A percentile compares a stretch with the other conserved stretches of the same genome.
Conservation (phyloP, 2,329 filamentous ascomycete genomes). For the Epichloe uncinata region DNA sequence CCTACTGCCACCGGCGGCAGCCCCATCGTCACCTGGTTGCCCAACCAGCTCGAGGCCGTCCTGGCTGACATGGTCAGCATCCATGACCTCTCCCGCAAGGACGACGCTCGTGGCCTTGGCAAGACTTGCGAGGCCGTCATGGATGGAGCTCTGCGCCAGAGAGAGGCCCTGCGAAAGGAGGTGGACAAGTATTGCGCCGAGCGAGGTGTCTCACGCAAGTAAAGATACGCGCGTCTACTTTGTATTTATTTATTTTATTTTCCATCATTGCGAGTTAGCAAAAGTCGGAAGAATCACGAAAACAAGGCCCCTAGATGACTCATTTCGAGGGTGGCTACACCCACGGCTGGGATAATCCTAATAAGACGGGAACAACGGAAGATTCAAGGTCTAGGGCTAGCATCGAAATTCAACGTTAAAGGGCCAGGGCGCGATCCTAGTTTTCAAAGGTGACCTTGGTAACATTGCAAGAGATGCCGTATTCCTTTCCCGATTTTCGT, state of each 20-base stretch:
- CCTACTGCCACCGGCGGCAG: conserved; percentile 70
- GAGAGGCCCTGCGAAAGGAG: conserved; percentile 55
- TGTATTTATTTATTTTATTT: no score
- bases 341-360: no score
- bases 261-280: neutral
- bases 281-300: neutral
- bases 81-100: conserved; percentile 28
- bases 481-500: no score
- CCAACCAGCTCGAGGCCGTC: conserved; percentile 67
- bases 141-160: conserved; percentile 50
- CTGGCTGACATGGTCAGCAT: conserved; percentile 55
- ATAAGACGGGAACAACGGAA: no score
- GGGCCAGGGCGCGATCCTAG: no score
- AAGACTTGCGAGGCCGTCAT: conserved; percentile 45
- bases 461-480: no score
- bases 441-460: no score
- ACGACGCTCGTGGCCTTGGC: conserved; percentile 29
- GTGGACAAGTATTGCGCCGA: conserved; percentile 62
- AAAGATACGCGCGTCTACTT: neutral
- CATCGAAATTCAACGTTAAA: no score
- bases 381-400: no score
- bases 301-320: no score
- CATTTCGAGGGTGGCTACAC: no score
- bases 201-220: conserved; percentile 28
- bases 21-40: conserved; percentile 74